Conservation (phyloP, 2,329 filamentous ascomycete species). For the Colletotrichum sp. region DNA sequence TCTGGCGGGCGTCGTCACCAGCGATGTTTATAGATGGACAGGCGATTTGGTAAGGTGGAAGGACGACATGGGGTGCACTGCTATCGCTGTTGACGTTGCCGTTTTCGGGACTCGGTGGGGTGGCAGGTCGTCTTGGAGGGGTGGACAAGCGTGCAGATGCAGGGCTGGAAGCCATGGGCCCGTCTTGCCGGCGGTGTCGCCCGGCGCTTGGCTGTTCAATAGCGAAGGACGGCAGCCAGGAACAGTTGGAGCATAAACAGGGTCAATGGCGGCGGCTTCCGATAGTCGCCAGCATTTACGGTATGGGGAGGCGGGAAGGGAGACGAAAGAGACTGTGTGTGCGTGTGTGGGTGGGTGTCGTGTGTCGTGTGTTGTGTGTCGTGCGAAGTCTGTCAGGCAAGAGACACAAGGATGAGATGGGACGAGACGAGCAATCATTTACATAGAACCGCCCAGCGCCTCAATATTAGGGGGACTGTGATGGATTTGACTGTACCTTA, state of each 20-base stretch:
- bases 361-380: not conserved
- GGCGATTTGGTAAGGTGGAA: not conserved
- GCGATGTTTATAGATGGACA: slow-evolving; percentile 10
- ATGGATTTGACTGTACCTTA: not conserved
- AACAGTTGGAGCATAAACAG: not conserved
- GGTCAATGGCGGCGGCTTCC: not conserved
- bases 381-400: not conserved
- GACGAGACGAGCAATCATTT: slow-evolving; percentile 1
- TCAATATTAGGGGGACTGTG: not conserved
- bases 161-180: slow-evolving; percentile 62
- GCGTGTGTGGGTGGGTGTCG: not conserved
- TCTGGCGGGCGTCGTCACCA: not conserved
- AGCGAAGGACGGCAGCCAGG: not conserved
- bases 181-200: not conserved
- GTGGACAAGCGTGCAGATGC: slow-evolving; percentile 32
- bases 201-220: not conserved
- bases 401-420: not conserved
- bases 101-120: slow-evolving; percentile 57
- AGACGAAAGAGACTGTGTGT: not conserved
- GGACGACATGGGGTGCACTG: slow-evolving; percentile 4
- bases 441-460: not conserved
- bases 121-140: slow-evolving; percentile 62
- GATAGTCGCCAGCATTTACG: slow-evolving; percentile 3
- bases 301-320: not conserved
- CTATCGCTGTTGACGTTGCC: slow-evolving; percentile 1